Evolutionary conservation across 164 flowering plant species (phyloP).

Genomic region (Hamamelis virginiana): DNA sequence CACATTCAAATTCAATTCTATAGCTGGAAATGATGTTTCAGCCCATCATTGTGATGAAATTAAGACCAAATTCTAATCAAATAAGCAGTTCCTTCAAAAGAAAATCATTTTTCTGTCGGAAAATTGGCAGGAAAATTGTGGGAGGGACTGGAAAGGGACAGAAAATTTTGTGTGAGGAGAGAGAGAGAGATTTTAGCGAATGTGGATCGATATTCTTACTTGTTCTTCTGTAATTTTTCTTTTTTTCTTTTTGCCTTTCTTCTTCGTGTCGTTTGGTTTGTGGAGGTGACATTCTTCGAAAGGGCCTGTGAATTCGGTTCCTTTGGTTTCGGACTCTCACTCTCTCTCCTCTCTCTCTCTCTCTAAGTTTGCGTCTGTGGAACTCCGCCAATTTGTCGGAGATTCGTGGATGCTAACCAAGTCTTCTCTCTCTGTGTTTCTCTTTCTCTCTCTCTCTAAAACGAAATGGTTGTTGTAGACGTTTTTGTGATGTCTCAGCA

Average conservation of each 20-base stretch:
- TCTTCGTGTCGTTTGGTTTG: slow-evolving; percentile 8
- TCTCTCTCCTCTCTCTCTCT: background rate
- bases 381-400: slow-evolving; percentile 4
- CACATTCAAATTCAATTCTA: background rate
- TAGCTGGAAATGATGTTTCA: background rate
- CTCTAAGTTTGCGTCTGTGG: background rate
- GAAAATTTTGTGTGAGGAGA: background rate
- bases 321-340: slow-evolving; percentile 33
- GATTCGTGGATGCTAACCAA: slow-evolving; percentile 31
- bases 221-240: background rate
- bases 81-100: background rate
- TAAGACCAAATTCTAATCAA: background rate
- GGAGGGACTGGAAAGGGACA: background rate
- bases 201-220: background rate
- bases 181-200: background rate
- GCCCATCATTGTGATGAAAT: background rate
- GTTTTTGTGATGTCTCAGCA: background rate
- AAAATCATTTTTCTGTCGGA: background rate
- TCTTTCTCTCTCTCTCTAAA: slow-evolving; percentile 4
- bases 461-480: background rate
- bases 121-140: background rate
- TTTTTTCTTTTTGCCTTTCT: background rate
- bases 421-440: slow-evolving; percentile 12
- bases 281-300: slow-evolving; percentile 30
- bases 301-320: slow-evolving; percentile 27